These are phyloP conservation scores for Geotrichum macrosporum DNA, from an alignment of 1,139 yeast species.

Conservation along the genomic window DNA sequence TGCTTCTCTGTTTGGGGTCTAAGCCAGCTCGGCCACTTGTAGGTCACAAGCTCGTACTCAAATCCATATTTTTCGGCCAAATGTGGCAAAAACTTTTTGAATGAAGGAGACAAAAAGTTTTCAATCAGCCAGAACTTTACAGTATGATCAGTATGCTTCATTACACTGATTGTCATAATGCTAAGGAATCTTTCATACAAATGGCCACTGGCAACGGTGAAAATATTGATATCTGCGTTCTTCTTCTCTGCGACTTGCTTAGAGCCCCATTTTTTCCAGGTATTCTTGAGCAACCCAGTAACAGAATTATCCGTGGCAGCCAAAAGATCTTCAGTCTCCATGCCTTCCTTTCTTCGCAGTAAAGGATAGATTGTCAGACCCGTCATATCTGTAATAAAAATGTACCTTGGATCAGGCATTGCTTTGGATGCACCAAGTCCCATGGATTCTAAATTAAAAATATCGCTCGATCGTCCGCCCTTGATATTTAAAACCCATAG, in stretches of 20 bases:
- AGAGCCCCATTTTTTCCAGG: slow-evolving; percentile 10
- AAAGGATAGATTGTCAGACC: slow-evolving; percentile 50
- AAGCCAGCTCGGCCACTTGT: slow-evolving; percentile 92
- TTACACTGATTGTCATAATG: slow-evolving; percentile 76
- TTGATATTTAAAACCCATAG: slow-evolving; percentile 50
- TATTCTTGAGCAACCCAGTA: slow-evolving; percentile 9
- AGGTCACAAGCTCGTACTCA: slow-evolving; percentile 67
- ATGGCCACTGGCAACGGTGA: slow-evolving; percentile 77
- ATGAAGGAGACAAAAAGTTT: slow-evolving; percentile 66
- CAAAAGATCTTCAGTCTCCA: slow-evolving; percentile 40
- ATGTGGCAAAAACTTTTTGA: slow-evolving; percentile 56
- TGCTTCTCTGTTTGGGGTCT: slow-evolving; percentile 71
- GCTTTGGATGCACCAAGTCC: slow-evolving; percentile 34
- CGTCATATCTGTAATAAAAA: slow-evolving; percentile 37
- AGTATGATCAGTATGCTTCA: slow-evolving; percentile 53
- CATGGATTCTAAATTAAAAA: slow-evolving; percentile 42
- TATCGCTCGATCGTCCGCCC: slow-evolving; percentile 41
- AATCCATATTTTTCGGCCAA: slow-evolving; percentile 57
- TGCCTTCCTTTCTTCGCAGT: slow-evolving; percentile 44
- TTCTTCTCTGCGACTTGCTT: slow-evolving; percentile 24
- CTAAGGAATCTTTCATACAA: slow-evolving; percentile 67
- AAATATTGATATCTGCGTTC: slow-evolving; percentile 69
- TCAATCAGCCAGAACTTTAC: slow-evolving; percentile 88
- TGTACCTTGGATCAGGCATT: slow-evolving; percentile 17
- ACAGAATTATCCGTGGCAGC: slow-evolving; percentile 18